A percentile compares a stretch with the other conserved stretches of the same genome.
These are phyloP conservation scores for Odontarrhena argentea DNA, from an alignment of 345 rosid genomes.

Conservation along the genomic window DNA sequence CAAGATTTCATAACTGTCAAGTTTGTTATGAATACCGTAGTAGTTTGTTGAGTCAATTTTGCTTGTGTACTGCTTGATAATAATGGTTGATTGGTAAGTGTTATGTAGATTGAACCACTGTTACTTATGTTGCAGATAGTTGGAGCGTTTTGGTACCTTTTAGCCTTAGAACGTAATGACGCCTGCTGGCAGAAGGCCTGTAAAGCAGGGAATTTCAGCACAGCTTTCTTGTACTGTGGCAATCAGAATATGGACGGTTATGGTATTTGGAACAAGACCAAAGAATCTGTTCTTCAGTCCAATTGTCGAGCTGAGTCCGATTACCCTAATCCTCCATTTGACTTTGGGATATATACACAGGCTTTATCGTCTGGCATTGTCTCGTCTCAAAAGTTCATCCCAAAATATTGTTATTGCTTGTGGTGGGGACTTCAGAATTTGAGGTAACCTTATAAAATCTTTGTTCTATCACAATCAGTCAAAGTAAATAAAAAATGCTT, in stretches of 20 bases:
- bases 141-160: constrained; percentile 90
- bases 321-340: constrained; percentile 54
- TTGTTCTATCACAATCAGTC: constrained; percentile 6
- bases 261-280: constrained; percentile 48
- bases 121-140: constrained; percentile 61
- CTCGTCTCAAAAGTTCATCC: constrained; percentile 62
- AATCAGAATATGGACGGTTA: constrained; percentile 54
- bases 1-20: background rate
- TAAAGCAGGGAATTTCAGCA: constrained; percentile 39
- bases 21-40: constrained; percentile 2
- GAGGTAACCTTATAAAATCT: constrained; percentile 49
- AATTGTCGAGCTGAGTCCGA: constrained; percentile 44
- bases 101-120: constrained; percentile 15
- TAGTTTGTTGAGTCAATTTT: background rate
- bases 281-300: constrained; percentile 39
- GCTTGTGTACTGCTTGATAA: background rate
- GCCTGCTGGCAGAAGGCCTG: constrained; percentile 76
- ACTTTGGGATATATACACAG: constrained; percentile 67
- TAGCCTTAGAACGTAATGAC: constrained; percentile 79
- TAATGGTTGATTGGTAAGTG: background rate
- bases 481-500: constrained; percentile 3
- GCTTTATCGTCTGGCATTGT: constrained; percentile 72
- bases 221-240: constrained; percentile 71
- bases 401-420: constrained; percentile 77
- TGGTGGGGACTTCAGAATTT: constrained; percentile 99